A percentile compares a stretch with the other conserved stretches of the same genome.
These are phyloP conservation scores for Diplosphaera chodatii DNA, from an alignment of 139 green algal species.

Conservation along the genomic window DNA sequence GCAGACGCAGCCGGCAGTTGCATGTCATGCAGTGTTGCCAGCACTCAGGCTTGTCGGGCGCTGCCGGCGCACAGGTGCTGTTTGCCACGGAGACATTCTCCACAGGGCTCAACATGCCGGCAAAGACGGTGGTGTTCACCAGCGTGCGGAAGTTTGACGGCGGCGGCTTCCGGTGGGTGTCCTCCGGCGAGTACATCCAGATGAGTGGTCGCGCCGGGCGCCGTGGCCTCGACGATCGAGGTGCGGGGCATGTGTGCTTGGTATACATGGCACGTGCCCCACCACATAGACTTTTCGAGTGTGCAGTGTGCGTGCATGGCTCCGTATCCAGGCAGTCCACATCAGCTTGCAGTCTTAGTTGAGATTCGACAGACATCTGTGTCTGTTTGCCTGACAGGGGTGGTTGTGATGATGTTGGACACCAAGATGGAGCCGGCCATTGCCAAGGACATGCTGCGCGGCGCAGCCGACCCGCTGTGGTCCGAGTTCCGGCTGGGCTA, in stretches of 20 bases:
- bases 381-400: too few relatives aligned
- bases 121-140: conserved; percentile 75
- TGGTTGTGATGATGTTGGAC: conserved; percentile 86
- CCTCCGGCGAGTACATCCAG: conserved; percentile 76
- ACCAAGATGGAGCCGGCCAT: conserved; percentile 68
- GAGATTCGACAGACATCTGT: too few relatives aligned
- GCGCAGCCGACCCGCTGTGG: conserved; percentile 64
- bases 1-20: too few relatives aligned
- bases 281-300: too few relatives aligned
- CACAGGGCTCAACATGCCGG: conserved; percentile 83
- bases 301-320: too few relatives aligned
- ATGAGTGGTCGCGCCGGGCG: conserved; percentile 76
- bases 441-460: conserved; percentile 69
- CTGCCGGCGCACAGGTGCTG: conserved; percentile 35
- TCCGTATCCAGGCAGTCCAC: too few relatives aligned
- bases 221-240: conserved; percentile 65
- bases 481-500: conserved; percentile 74
- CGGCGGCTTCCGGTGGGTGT: conserved; percentile 53
- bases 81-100: conserved; percentile 86
- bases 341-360: too few relatives aligned
- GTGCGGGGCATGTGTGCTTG: too few relatives aligned
- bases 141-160: conserved; percentile 74
- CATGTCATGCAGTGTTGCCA: too few relatives aligned
- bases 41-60: too few relatives aligned
- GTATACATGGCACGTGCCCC: too few relatives aligned